Conservation (phyloP, 768 basidiomycete species). For the Collybia sp. region DNA sequence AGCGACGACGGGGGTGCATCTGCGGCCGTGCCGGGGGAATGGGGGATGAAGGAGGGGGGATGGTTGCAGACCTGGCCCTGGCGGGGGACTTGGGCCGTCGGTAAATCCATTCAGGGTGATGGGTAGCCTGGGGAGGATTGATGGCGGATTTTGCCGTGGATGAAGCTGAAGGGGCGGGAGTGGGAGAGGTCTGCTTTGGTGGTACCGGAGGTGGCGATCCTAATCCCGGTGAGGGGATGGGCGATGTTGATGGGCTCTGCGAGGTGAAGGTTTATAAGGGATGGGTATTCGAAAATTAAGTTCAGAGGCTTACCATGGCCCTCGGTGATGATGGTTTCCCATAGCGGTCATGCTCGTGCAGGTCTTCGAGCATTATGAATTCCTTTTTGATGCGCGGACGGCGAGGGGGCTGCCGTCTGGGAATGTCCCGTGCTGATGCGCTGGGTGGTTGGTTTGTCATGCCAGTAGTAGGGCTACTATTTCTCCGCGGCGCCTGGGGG, state of each 20-base stretch:
- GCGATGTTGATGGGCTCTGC: background rate
- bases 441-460: background rate
- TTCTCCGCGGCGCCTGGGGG: too few relatives aligned
- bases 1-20: slow-evolving; percentile 15
- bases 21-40: slow-evolving; percentile 15
- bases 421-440: slow-evolving; percentile 9
- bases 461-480: too few relatives aligned
- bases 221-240: too few relatives aligned
- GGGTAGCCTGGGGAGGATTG: slow-evolving; percentile 1
- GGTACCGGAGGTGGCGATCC: background rate
- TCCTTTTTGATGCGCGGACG: slow-evolving; percentile 8
- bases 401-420: slow-evolving; percentile 8
- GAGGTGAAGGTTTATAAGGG: background rate
- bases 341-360: slow-evolving; percentile 6
- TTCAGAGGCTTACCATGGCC: background rate
- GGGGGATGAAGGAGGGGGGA: slow-evolving; percentile 4
- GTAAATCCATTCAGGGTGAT: slow-evolving; percentile 17
- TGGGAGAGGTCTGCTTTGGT: background rate
- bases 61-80: slow-evolving; percentile 1
- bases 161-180: background rate
- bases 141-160: background rate
- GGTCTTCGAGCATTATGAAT: slow-evolving; percentile 14
- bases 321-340: too few relatives aligned
- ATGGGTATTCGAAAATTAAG: background rate
- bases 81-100: slow-evolving; percentile 14